Percentiles rank a stretch among this genome's conserved stretches.
Conservation (phyloP, 495 filamentous ascomycete species). For the Talaromyces stipitatus region DNA sequence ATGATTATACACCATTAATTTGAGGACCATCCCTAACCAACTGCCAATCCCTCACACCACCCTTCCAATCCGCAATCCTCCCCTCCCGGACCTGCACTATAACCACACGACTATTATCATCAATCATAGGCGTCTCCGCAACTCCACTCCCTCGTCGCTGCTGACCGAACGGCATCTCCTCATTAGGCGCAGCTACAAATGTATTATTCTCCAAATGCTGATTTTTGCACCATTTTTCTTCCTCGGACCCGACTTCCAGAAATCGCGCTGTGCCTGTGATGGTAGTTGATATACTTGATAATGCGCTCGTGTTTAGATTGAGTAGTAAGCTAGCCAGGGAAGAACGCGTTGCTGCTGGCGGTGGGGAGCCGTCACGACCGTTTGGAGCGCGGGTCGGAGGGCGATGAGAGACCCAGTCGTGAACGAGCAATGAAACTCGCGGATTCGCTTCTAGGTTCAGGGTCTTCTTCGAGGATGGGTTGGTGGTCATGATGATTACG, state of each 20-base stretch:
- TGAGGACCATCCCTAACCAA: slow-evolving; percentile 30
- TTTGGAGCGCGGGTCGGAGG: slow-evolving; percentile 62
- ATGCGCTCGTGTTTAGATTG: slow-evolving; percentile 79
- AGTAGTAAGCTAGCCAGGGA: slow-evolving; percentile 74
- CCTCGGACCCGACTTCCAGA: slow-evolving; percentile 60
- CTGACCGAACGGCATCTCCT: slow-evolving; percentile 39
- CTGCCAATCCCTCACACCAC: slow-evolving; percentile 64
- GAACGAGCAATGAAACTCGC: slow-evolving; percentile 86
- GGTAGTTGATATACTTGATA: slow-evolving; percentile 87
- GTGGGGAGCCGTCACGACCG: slow-evolving; percentile 52
- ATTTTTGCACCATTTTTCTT: slow-evolving; percentile 74
- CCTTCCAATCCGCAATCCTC: slow-evolving; percentile 76
- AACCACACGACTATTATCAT: slow-evolving; percentile 65
- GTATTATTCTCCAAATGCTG: slow-evolving; percentile 89
- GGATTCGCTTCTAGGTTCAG: slow-evolving; percentile 82
- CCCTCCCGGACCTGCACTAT: slow-evolving; percentile 68
- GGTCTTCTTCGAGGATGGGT: slow-evolving; percentile 81
- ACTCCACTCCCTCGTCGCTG: slow-evolving; percentile 38
- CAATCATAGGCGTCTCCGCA: slow-evolving; percentile 52
- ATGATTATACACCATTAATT: background rate
- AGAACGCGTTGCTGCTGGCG: slow-evolving; percentile 54
- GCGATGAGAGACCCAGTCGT: slow-evolving; percentile 96
- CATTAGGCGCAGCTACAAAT: slow-evolving; percentile 48
- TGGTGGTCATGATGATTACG: slow-evolving; percentile 89
- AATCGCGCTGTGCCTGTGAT: slow-evolving; percentile 79